These are phyloP conservation scores for Globisporangium mamillatum DNA, from an alignment of 352 stramenopile genomes.

Conservation along the genomic window DNA sequence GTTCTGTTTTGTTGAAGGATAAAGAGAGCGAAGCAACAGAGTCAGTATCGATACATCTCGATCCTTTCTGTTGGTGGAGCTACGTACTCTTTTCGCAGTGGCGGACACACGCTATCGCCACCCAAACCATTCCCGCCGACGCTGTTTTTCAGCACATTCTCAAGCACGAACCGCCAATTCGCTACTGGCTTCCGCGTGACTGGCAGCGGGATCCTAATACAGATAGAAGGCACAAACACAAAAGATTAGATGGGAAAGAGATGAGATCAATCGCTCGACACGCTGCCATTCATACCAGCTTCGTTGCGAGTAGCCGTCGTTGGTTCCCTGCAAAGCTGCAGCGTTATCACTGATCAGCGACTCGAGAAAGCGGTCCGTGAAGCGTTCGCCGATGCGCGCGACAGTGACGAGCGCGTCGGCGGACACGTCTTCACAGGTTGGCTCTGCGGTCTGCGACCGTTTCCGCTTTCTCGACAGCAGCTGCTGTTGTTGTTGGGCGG, in stretches of 20 bases:
- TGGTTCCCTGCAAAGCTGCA: slow-evolving; percentile 41
- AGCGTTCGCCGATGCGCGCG: slow-evolving; percentile 29
- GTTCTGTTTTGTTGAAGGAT: slow-evolving; percentile 30
- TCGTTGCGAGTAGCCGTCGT: slow-evolving; percentile 32
- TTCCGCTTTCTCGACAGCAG: slow-evolving; percentile 40
- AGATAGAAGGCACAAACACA: background rate
- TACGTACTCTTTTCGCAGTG: slow-evolving; percentile 38
- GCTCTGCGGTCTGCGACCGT: slow-evolving; percentile 13
- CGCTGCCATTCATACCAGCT: slow-evolving; percentile 32
- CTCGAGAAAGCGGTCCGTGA: slow-evolving; percentile 41
- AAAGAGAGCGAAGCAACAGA: background rate
- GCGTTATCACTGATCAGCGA: slow-evolving; percentile 46
- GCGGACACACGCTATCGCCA: slow-evolving; percentile 23
- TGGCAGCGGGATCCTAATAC: slow-evolving; percentile 48
- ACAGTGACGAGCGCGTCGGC: slow-evolving; percentile 25
- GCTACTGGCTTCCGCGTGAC: slow-evolving; percentile 52
- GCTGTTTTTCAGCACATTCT: slow-evolving; percentile 33
- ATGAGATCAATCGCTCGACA: background rate
- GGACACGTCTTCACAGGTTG: slow-evolving; percentile 16
- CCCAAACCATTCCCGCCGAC: background rate
- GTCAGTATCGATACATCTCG: background rate
- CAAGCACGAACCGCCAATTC: slow-evolving; percentile 72
- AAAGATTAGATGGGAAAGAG: background rate
- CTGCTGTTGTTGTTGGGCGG: background rate
- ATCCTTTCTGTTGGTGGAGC: background rate